phyloP scores from a whole-genome alignment of 2,329 filamentous ascomycete genomes.

The Botrytis squamosa region DNA sequence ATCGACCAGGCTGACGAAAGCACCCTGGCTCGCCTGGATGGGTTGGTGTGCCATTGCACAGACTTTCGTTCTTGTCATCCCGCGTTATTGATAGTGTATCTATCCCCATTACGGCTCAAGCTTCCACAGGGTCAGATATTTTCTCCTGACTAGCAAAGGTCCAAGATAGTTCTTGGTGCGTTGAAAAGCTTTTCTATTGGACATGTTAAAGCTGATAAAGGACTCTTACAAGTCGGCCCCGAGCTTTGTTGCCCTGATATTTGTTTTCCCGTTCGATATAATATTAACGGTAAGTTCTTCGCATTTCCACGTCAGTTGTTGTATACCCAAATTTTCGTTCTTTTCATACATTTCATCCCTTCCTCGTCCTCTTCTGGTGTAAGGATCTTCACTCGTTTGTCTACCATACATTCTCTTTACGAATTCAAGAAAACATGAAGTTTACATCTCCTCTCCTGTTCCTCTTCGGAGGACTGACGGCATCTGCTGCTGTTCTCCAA shows the following conservation, averaged over 20 bases:
- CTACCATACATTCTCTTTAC: neutral
- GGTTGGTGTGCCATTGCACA: neutral
- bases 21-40: too few relatives aligned
- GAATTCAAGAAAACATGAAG: neutral
- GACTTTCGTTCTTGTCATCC: neutral
- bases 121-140: neutral
- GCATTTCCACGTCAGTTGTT: neutral
- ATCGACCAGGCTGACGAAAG: neutral
- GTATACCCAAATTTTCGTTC: neutral
- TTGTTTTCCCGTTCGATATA: neutral
- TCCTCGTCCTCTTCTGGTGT: neutral
- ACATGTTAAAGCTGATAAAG: neutral
- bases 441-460: conserved; percentile 12
- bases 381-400: neutral
- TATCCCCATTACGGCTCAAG: neutral
- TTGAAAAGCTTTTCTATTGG: neutral
- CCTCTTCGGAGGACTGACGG: conserved; percentile 6
- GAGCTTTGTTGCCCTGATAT: neutral
- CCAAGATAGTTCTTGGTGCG: neutral
- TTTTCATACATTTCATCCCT: neutral
- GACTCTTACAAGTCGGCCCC: neutral
- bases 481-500: conserved; percentile 10
- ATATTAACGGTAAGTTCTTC: conserved; percentile 1
- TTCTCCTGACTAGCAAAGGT: neutral
- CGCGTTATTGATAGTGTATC: neutral